Evolutionary conservation across 176 grass and related monocot species (phyloP), one percentile per base, ranked within the genome.

Genomic region (Aegilops umbellulata): DNA sequence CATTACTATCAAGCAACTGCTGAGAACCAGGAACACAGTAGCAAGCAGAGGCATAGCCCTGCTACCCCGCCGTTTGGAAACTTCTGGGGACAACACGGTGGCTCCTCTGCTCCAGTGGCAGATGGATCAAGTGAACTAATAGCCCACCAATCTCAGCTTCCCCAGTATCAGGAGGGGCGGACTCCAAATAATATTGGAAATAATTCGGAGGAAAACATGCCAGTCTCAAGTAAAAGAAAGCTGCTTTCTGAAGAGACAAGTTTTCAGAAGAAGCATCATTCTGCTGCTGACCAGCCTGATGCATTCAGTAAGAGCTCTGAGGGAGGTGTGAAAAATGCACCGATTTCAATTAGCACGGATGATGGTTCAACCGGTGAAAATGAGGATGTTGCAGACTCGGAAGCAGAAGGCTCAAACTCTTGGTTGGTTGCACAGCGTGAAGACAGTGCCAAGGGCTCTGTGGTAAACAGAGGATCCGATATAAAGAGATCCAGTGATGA

Each of bases 291-390:
- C 47, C 87, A 88, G 78, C 80, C 75, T 82, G 90, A 93, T 86
- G 89, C 76, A 62, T 76, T 86, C 39, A 92, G 91, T 82, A 95
- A 95, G 82, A 84, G 65, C 88, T 90, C 93, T 74, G 73, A 84
- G 23, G 88, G 85, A 76, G 88, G 58, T 76, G 74, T 83, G 2
- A 99, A 88, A 86, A 89, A 84, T 44, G 78, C 90, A 17, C 97
- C 92, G 44, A 80, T 96, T 75, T 96, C 94, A 66, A 89, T 95
- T 88, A 94, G 87, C 36, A 91, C 90, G 1, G 94, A 92, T 63
- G 97, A 99, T 60, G 94, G 94, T 83, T 99, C 92, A 30, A 90
- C 92, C n/a, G 94, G 94, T 84, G 97, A 99, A 91, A 99, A 99
- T 80, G 97, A 99, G 68, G 97, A 94, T 83, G 94, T 94, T 64